Conservation (phyloP, 768 basidiomycete species). For the Jaapia argillacea region DNA sequence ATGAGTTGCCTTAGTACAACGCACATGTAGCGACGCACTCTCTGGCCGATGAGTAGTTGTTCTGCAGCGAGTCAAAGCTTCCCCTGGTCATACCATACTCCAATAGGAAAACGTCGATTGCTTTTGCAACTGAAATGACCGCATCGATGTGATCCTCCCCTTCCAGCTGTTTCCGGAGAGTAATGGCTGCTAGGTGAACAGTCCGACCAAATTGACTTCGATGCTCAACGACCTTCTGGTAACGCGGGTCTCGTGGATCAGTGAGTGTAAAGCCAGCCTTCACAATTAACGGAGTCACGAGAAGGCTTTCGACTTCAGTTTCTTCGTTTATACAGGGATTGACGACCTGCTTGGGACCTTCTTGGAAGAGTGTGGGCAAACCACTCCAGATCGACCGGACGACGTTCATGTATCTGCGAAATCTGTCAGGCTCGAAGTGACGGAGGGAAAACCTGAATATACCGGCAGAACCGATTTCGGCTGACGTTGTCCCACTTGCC, state of each 20-base stretch:
- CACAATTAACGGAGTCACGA: conserved; percentile 57
- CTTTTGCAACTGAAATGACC: conserved; percentile 59
- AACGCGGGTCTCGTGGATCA: conserved; percentile 65
- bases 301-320: conserved; percentile 57
- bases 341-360: conserved; percentile 43
- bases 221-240: conserved; percentile 48
- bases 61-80: conserved; percentile 56
- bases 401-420: conserved; percentile 51
- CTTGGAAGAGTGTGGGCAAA: conserved; percentile 58
- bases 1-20: neutral
- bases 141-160: conserved; percentile 85
- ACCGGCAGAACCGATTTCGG: conserved; percentile 83
- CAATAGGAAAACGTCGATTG: conserved; percentile 67
- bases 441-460: conserved; percentile 9
- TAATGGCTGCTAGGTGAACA: conserved; percentile 54
- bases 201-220: conserved; percentile 59
- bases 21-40: conserved; percentile 31
- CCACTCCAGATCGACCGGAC: conserved; percentile 73
- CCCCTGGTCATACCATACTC: conserved; percentile 55
- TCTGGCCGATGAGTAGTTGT: conserved; percentile 50
- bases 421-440: conserved; percentile 3
- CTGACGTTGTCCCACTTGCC: conserved; percentile 53
- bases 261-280: conserved; percentile 67
- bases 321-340: conserved; percentile 51
- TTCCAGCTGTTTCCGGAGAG: conserved; percentile 48